Evolutionary conservation across 257 asterid species (phyloP).

Genomic region (Solanum ahanhuiri): DNA sequence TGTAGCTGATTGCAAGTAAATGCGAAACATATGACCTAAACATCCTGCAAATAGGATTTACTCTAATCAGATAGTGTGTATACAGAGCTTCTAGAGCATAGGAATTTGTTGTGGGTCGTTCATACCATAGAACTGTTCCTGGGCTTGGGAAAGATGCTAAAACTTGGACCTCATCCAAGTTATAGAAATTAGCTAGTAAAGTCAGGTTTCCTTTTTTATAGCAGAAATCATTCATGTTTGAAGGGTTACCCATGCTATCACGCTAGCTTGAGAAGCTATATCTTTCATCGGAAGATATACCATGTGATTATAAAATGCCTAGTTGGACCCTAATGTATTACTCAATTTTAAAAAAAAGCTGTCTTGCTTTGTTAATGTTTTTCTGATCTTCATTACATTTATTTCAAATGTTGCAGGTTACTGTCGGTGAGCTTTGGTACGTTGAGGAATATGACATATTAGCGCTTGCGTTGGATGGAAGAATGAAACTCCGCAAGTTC

Average conservation of each 20-base stretch:
- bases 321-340: not conserved
- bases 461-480: constrained; percentile 81
- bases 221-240: not conserved
- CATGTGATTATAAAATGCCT: not conserved
- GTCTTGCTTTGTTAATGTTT: not conserved
- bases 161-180: not conserved
- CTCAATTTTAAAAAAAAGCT: not conserved
- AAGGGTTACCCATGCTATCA: not conserved
- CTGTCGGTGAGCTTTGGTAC: constrained; percentile 79
- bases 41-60: not conserved
- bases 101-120: not conserved
- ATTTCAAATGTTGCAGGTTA: constrained; percentile 37
- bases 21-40: not conserved
- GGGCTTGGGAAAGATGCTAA: not conserved
- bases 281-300: not conserved
- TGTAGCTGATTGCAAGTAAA: not conserved
- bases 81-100: not conserved
- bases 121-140: not conserved
- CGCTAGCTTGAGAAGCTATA: not conserved
- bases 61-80: not conserved
- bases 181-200: not conserved
- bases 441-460: constrained; percentile 83
- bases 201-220: not conserved
- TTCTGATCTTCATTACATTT: not conserved
- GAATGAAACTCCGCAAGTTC: constrained; percentile 52